phyloP scores from a whole-genome alignment of 164 flowering plant species.

The Annona squamosa region DNA sequence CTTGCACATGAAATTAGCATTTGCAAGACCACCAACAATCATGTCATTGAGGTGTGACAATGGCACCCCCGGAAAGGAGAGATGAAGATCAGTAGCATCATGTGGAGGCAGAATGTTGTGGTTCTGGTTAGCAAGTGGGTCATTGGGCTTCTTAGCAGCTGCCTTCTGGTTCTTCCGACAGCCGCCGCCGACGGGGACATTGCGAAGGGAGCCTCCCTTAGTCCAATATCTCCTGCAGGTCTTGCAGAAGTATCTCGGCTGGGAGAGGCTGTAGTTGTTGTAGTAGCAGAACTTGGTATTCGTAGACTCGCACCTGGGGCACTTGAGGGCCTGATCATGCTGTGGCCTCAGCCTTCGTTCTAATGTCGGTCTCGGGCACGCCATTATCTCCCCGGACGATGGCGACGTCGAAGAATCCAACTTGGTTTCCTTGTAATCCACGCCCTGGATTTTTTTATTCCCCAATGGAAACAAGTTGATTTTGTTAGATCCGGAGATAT shows the following conservation, averaged over 20 bases:
- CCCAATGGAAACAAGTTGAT: neutral
- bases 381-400: constrained; percentile 40
- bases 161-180: constrained; percentile 58
- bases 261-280: constrained; percentile 79
- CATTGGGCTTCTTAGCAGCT: constrained; percentile 24
- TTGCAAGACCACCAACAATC: constrained; percentile 16
- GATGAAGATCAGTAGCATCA: constrained; percentile 37
- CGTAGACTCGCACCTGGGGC: constrained; percentile 71
- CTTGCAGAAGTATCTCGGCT: constrained; percentile 79
- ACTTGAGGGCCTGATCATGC: constrained; percentile 58
- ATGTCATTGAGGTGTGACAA: constrained; percentile 29
- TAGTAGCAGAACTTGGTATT: constrained; percentile 80
- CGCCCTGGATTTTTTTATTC: constrained; percentile 26
- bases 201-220: constrained; percentile 66
- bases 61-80: constrained; percentile 36
- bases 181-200: constrained; percentile 83
- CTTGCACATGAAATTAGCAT: constrained; percentile 16
- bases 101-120: constrained; percentile 6
- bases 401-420: constrained; percentile 40
- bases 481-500: neutral
- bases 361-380: constrained; percentile 44
- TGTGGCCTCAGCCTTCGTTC: constrained; percentile 58
- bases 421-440: constrained; percentile 36
- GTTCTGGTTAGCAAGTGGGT: constrained; percentile 17
- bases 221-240: constrained; percentile 80